Conservation (phyloP, 768 basidiomycete species). For the Hysterangium stoloniferum region DNA sequence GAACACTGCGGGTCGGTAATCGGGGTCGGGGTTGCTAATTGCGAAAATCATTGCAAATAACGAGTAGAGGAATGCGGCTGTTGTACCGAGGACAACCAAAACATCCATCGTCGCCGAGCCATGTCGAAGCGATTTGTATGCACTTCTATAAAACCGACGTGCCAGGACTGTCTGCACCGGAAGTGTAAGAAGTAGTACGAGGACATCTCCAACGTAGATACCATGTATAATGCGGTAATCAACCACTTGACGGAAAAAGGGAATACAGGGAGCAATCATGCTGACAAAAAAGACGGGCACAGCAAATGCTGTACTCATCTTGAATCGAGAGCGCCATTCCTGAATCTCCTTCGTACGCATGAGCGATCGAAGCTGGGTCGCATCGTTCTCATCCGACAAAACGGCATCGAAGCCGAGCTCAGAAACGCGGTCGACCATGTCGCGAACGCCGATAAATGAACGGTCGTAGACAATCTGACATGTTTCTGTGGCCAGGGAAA, state of each 20-base stretch:
- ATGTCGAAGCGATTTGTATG: slow-evolving; percentile 88
- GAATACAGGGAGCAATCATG: slow-evolving; percentile 74
- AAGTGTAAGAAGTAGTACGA: slow-evolving; percentile 71
- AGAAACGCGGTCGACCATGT: slow-evolving; percentile 80
- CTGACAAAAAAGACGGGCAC: slow-evolving; percentile 89
- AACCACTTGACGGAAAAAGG: slow-evolving; percentile 48
- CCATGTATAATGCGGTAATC: slow-evolving; percentile 48
- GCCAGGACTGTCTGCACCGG: slow-evolving; percentile 94
- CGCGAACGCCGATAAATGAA: slow-evolving; percentile 63
- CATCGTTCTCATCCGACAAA: slow-evolving; percentile 70
- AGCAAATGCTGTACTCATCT: slow-evolving; percentile 69
- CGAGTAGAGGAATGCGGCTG: slow-evolving; percentile 91
- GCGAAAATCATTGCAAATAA: slow-evolving; percentile 60
- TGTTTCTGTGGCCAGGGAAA: slow-evolving; percentile 70
- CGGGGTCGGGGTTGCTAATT: slow-evolving; percentile 51
- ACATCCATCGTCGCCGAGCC: slow-evolving; percentile 95
- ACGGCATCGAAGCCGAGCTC: slow-evolving; percentile 90
- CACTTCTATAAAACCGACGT: slow-evolving; percentile 76
- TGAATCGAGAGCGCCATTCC: slow-evolving; percentile 79
- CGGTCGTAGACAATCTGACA: slow-evolving; percentile 74
- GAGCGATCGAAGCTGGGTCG: slow-evolving; percentile 79
- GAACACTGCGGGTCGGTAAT: slow-evolving; percentile 79
- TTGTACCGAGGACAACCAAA: slow-evolving; percentile 90
- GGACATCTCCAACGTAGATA: slow-evolving; percentile 74
- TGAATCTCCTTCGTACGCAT: slow-evolving; percentile 85